A percentile compares a stretch with the other conserved stretches of the same genome.
Evolutionary conservation across 129 eudicot species (phyloP).

Genomic region (Escallonia rubra): DNA sequence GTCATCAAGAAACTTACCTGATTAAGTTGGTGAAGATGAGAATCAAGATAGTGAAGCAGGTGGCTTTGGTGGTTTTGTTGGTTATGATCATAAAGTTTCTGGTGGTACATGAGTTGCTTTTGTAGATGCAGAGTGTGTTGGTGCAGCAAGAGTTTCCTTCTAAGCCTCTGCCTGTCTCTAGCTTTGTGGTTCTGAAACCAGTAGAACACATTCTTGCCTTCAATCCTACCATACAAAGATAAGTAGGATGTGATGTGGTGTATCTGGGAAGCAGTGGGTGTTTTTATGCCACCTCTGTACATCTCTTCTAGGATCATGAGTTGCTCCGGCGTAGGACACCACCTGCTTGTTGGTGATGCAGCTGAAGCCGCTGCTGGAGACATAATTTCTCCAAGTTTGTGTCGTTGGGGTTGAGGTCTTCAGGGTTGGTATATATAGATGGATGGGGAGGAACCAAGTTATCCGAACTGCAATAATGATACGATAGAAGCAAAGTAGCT

Average conservation of each 20-base stretch:
- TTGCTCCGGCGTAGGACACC: constrained; percentile 95
- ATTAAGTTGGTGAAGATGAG: constrained; percentile 10
- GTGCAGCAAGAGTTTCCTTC: constrained; percentile 39
- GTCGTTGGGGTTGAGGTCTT: not conserved
- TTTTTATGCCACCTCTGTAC: constrained; percentile 67
- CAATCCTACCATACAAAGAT: constrained; percentile 60
- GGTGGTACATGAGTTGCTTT: constrained; percentile 18
- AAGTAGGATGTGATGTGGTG: constrained; percentile 77
- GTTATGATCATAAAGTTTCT: constrained; percentile 1
- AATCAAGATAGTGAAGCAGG: constrained; percentile 19
- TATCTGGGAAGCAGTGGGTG: constrained; percentile 77
- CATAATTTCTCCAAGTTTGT: not conserved
- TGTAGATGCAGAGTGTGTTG: constrained; percentile 17
- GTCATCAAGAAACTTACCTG: not conserved
- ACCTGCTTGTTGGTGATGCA: constrained; percentile 17
- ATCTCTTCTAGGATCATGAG: constrained; percentile 76
- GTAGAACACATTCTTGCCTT: constrained; percentile 91
- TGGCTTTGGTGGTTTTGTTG: constrained; percentile 28
- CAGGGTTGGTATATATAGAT: constrained; percentile 25
- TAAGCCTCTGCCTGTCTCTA: constrained; percentile 69
- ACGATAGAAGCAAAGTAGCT: not conserved
- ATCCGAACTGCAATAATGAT: too few species aligned
- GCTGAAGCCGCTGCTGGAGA: constrained; percentile 27
- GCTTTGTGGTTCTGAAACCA: constrained; percentile 99
- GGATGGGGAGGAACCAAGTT: not conserved